Evolutionary conservation across 371 early-diverging fungal genomes (phyloP).

Genomic region (Mucor ambiguus): DNA sequence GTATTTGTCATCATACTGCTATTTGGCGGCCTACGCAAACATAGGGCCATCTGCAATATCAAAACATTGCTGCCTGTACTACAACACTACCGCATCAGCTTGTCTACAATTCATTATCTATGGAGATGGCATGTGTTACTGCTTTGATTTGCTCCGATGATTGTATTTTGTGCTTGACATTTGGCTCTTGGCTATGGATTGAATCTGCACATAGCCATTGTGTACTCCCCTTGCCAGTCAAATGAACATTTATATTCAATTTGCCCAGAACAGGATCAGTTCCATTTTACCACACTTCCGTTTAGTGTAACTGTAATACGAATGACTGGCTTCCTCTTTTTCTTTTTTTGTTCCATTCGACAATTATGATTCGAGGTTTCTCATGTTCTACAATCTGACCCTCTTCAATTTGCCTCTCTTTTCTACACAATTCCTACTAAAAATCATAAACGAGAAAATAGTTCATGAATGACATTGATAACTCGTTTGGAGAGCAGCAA

Average conservation of each 20-base stretch:
- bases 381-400: neutral
- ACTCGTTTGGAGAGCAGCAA: constrained; percentile 32
- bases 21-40: neutral
- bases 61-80: neutral
- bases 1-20: neutral
- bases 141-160: neutral
- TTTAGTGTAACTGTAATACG: neutral
- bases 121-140: neutral
- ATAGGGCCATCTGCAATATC: neutral
- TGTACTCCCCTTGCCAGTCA: neutral
- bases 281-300: neutral
- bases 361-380: neutral
- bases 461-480: constrained; percentile 20
- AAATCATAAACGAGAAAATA: neutral
- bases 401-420: neutral
- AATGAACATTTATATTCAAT: neutral
- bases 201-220: neutral
- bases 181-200: too few species aligned
- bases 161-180: too few species aligned
- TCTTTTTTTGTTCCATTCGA: neutral
- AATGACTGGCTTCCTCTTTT: neutral
- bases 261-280: neutral
- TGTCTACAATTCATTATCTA: neutral
- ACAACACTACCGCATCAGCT: neutral
- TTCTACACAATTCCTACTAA: neutral